Evolutionary conservation across 1,284 basidiomycete species (phyloP), one percentile per base, ranked within the genome.

Genomic region (Rhodotorula sp.): DNA sequence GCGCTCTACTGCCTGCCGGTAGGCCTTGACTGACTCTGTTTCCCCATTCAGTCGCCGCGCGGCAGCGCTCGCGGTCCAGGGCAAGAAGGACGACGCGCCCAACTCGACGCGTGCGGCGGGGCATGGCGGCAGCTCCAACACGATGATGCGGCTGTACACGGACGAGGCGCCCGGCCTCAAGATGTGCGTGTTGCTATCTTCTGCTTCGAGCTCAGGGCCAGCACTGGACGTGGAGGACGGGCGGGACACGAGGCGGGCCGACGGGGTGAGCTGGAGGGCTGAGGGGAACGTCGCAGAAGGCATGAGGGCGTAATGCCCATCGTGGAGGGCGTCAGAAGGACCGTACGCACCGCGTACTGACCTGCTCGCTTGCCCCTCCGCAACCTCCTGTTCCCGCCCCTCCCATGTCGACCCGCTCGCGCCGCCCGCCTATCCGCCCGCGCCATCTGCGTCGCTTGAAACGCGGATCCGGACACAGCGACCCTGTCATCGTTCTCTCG

Each of bases 111-210:
- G 96, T 62, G 90, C 94, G 53, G 96, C 96, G 39, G 96, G 96
- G 67, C 94, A 94, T 66, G 96, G 96, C 69, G 96, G 96, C 68
- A 95, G 92, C 61, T 93, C 90, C 71, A 96, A 91, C 85, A 99
- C 96, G 71, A 98, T 99, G 96, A 88, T 99, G 80, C 94, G 94
- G 83, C 87, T 99, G 25, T 98, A 98, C 87, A 98, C 96, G 50
- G 94, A 96, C 80, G 96, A 98, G 81, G 96, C 94, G 77, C 92
- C 92, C 74, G 96, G 96, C 51, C 87, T 98, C 73, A 89, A 93
- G 86, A 93, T 99, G 94, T 97, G 82, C 82, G 94, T 90, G n/a
- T 19, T n/a, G n/a, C 57, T 90, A 13, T 32, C 0, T 37, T 41
- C 22, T 13, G n/a, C 29, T 32, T 41, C 27, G 22, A 19, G 41